Conservation (phyloP, 179 eudicot species). For the Gypsophila paniculata region DNA sequence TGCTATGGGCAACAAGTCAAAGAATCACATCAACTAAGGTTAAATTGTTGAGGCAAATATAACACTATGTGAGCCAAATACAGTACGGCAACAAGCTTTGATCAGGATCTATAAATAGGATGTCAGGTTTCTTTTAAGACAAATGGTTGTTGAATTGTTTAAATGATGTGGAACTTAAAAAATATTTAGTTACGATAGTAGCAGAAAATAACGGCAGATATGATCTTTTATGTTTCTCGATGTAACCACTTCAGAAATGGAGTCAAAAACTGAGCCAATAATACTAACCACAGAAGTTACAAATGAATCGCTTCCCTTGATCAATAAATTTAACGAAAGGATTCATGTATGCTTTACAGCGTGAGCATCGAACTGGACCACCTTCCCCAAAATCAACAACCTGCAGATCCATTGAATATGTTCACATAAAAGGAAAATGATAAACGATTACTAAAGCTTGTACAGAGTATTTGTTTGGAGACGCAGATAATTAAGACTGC, state of each 20-base stretch:
- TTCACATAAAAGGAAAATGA: slow-evolving; percentile 6
- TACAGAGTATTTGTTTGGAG: background rate
- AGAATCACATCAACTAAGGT: background rate
- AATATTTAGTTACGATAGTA: background rate
- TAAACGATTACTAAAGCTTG: background rate
- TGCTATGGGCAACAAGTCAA: background rate
- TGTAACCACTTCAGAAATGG: background rate
- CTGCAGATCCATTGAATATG: slow-evolving; percentile 34
- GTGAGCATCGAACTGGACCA: slow-evolving; percentile 97
- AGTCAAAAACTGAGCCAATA: background rate
- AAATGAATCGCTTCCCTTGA: slow-evolving; percentile 85
- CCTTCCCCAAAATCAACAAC: slow-evolving; percentile 93
- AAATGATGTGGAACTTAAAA: background rate
- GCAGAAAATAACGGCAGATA: background rate
- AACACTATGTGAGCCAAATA: background rate
- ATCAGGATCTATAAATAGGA: background rate
- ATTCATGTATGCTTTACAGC: slow-evolving; percentile 95
- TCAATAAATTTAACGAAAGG: slow-evolving; percentile 91
- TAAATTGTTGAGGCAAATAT: background rate
- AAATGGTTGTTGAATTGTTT: background rate
- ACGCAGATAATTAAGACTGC: background rate
- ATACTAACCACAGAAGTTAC: slow-evolving; percentile 89
- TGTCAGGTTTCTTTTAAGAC: background rate
- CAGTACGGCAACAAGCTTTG: background rate
- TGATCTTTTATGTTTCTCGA: background rate